A percentile compares a stretch with the other conserved stretches of the same genome.
Evolutionary conservation across 257 asterid species (phyloP).

Genomic region (Thymus mandschuricus): DNA sequence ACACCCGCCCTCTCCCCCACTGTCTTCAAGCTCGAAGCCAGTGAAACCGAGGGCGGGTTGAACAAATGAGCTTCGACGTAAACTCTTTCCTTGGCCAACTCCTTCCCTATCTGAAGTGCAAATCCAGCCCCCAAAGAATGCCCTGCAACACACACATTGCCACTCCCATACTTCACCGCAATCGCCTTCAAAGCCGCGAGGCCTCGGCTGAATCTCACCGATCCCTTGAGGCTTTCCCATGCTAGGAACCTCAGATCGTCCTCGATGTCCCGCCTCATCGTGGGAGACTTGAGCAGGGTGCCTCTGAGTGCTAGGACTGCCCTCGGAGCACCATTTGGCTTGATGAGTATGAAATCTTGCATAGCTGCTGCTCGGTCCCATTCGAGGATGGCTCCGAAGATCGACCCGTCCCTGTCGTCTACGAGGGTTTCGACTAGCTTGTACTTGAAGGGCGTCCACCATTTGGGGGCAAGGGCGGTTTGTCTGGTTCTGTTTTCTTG

Average conservation of each 20-base stretch:
- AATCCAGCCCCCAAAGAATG: conserved; percentile 96
- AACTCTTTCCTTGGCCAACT: conserved; percentile 72
- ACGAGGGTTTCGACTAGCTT: conserved; percentile 60
- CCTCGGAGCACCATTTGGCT: conserved; percentile 86
- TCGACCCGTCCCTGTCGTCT: conserved; percentile 93
- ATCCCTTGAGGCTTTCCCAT: conserved; percentile 87
- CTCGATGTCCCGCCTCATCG: conserved; percentile 77
- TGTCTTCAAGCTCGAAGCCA: conserved; percentile 67
- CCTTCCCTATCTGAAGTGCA: conserved; percentile 88
- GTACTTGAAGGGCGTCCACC: conserved; percentile 97
- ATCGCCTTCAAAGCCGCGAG: conserved; percentile 54
- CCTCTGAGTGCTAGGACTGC: conserved; percentile 86
- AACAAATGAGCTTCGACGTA: conserved; percentile 83
- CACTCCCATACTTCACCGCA: conserved; percentile 60
- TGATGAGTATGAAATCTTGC: conserved; percentile 60
- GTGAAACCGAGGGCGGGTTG: conserved; percentile 94
- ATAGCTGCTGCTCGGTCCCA: conserved; percentile 93
- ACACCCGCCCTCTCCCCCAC: conserved; percentile 69
- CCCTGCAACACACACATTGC: conserved; percentile 70
- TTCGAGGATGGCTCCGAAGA: conserved; percentile 82
- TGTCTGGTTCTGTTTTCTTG: conserved; percentile 70
- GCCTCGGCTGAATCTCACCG: conserved; percentile 62
- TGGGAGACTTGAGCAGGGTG: conserved; percentile 70
- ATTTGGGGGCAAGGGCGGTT: conserved; percentile 89
- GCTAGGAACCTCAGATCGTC: conserved; percentile 84